These are phyloP conservation scores for Arxiozyma bovina DNA, from an alignment of 1,139 yeast species.

Conservation along the genomic window DNA sequence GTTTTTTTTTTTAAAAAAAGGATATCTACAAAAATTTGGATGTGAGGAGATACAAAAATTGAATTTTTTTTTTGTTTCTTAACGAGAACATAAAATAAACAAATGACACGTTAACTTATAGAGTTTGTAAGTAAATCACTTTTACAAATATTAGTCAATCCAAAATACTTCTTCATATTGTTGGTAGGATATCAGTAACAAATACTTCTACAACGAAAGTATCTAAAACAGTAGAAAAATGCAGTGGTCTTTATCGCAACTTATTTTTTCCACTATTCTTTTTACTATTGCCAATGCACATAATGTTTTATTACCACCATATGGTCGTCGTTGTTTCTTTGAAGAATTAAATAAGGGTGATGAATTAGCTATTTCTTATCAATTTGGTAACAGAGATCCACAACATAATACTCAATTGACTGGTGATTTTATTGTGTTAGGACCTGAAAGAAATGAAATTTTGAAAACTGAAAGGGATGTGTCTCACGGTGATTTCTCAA, in stretches of 20 bases:
- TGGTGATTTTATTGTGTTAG: slow-evolving; percentile 57
- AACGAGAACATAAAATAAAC: no score
- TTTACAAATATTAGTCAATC: no score
- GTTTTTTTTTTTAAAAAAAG: no score
- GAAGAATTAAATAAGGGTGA: slow-evolving; percentile 78
- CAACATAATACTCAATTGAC: slow-evolving; percentile 64
- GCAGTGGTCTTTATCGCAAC: slow-evolving; percentile 2
- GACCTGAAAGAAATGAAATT: slow-evolving; percentile 24
- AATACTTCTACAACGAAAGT: neutral
- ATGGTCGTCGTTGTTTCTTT: slow-evolving; percentile 81
- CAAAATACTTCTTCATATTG: neutral
- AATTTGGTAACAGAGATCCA: slow-evolving; percentile 87
- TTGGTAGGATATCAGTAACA: neutral
- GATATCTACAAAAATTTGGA: no score
- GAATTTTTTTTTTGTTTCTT: no score
- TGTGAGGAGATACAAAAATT: no score
- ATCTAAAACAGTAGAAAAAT: neutral
- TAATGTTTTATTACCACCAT: slow-evolving; percentile 74
- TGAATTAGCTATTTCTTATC: slow-evolving; percentile 82
- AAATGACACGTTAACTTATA: no score
- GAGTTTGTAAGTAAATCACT: no score
- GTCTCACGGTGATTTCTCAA: slow-evolving; percentile 73
- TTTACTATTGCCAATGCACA: slow-evolving; percentile 44
- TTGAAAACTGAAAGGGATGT: slow-evolving; percentile 42
- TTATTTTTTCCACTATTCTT: slow-evolving; percentile 10